Conservation (phyloP, 495 filamentous ascomycete species). For the Bacidia rubella region DNA sequence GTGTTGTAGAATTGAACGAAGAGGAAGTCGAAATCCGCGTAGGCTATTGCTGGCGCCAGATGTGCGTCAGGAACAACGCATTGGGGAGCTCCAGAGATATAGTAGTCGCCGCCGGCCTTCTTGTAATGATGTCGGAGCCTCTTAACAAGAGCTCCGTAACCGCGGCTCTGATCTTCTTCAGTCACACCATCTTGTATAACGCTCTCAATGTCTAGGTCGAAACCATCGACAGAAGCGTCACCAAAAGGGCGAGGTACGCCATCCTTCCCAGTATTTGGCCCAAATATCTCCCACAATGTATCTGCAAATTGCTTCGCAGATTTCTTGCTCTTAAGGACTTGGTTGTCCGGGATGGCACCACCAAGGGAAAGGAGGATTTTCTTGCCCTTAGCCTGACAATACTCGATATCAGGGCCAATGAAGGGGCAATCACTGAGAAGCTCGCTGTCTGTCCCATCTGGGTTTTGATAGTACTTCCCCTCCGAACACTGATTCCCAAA, state of each 20-base stretch:
- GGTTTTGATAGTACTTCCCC: constrained; percentile 30
- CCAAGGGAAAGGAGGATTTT: constrained; percentile 56
- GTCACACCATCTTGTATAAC: constrained; percentile 33
- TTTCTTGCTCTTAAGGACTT: constrained; percentile 40
- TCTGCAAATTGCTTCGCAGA: constrained; percentile 44
- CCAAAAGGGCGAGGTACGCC: constrained; percentile 48
- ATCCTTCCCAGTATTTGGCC: constrained; percentile 26
- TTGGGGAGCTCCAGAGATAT: constrained; percentile 53
- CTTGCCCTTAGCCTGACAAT: constrained; percentile 51
- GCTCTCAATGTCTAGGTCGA: constrained; percentile 56
- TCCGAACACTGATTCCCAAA: constrained; percentile 53
- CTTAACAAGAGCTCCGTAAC: constrained; percentile 29
- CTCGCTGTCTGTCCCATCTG: constrained; percentile 20
- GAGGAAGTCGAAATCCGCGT: constrained; percentile 44
- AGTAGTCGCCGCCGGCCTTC: constrained; percentile 36
- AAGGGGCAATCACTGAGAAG: constrained; percentile 29
- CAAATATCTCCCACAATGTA: constrained; percentile 56
- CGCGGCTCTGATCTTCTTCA: constrained; percentile 21
- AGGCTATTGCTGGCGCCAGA: constrained; percentile 41
- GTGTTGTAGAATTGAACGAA: constrained; percentile 63
- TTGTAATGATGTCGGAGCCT: constrained; percentile 42
- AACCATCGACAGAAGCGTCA: constrained; percentile 50
- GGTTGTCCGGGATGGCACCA: constrained; percentile 47
- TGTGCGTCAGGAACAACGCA: constrained; percentile 52
- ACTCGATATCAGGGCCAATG: constrained; percentile 42